Evolutionary conservation across 495 filamentous ascomycete genomes (phyloP), one percentile per base, ranked within the genome.

Genomic region (Podospora conica): DNA sequence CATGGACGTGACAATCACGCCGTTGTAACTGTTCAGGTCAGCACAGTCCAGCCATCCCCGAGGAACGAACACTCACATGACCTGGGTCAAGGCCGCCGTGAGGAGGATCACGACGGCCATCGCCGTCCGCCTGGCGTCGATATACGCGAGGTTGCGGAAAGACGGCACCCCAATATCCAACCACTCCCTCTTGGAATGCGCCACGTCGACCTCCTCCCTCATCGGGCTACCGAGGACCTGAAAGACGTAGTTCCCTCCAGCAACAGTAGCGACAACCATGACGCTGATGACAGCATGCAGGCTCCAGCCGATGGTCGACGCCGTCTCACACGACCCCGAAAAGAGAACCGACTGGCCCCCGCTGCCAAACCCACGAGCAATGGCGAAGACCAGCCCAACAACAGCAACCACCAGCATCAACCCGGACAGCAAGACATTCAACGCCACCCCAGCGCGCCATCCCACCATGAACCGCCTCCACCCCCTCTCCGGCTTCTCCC

Each of bases 111-210:
- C 68, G 6, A 73, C 61, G 54, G 76, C 80, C 60, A 84, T 55
- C 4, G 74, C 27, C 23, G 74, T 74, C 65, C 82, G 65, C 18
- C 70, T 70, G 55, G 66, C 69, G 18, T 75, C 74, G 59, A 86
- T 77, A 28, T 73, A 66, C 12, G 58, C 33, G 1, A 85, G 71
- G 69, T 86, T 85, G 12, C 81, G 74, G 23, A 83, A 58, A 22
- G 81, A 84, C 21, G 79, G 81, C 29, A 83, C 70, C 11, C 83
- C 83, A 53, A 85, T 84, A 71, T 86, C 80, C 63, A 86, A 68
- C 83, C 82, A 85, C n/a, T 58, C 73, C 65, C 70, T 73, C 53
- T 68, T 74, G 12, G 62, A 55, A 66, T 86, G 84, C 11, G 83
- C 83, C 25, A 69, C 70, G 53, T 77, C 68, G n/a, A 86, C 70